Evolutionary conservation across 371 early-diverging fungal genomes (phyloP).

Genomic region (Mucor lusitanicus): DNA sequence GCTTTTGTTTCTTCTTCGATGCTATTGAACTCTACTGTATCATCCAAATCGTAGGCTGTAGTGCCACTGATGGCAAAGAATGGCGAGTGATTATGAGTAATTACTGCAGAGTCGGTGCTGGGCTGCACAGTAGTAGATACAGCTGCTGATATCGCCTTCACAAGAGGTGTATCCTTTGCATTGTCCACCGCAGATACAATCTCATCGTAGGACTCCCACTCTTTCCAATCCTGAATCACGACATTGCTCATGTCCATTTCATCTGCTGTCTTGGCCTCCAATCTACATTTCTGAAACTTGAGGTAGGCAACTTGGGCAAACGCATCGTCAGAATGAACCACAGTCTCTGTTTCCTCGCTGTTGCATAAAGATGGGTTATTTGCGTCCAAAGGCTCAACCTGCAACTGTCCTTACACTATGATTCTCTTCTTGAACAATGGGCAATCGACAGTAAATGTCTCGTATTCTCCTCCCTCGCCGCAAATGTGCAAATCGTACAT

Average conservation of each 20-base stretch:
- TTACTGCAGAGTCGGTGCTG: not conserved
- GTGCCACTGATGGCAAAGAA: conserved; percentile 40
- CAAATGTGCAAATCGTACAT: conserved; percentile 91
- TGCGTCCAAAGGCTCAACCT: not conserved
- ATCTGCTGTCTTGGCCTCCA: conserved; percentile 58
- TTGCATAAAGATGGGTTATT: not conserved
- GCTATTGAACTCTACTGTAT: not conserved
- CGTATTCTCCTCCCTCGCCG: conserved; percentile 99
- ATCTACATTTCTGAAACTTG: conserved; percentile 58
- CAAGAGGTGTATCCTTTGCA: not conserved
- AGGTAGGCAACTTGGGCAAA: conserved; percentile 86
- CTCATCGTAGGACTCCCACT: conserved; percentile 18
- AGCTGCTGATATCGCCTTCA: not conserved
- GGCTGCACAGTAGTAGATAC: no score
- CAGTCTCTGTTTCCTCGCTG: conserved; percentile 69
- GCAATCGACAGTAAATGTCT: conserved; percentile 96
- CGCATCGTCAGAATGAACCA: conserved; percentile 82
- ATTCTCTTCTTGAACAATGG: conserved; percentile 91
- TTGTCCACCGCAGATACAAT: conserved; percentile 10
- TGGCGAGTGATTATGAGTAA: not conserved
- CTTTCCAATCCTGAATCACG: conserved; percentile 20
- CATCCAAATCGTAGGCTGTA: conserved; percentile 31
- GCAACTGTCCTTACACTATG: conserved; percentile 53
- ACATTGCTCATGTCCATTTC: conserved; percentile 22
- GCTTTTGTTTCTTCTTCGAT: conserved; percentile 44